Evolutionary conservation across 2,329 filamentous ascomycete genomes (phyloP).

Genomic region (Periconia digitata): DNA sequence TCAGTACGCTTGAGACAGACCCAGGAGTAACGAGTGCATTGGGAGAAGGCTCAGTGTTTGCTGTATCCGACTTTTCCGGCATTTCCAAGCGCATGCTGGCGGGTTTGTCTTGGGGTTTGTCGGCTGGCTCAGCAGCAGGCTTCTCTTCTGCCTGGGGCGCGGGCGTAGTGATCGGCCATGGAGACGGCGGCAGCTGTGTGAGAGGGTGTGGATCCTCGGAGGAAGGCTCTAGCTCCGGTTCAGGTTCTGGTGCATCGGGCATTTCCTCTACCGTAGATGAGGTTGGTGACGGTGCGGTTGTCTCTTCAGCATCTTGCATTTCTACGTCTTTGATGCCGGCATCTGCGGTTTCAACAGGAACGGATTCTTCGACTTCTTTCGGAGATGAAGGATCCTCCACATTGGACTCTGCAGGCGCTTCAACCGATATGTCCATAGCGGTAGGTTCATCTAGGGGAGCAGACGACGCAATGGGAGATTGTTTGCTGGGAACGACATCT

Average conservation of each 20-base stretch:
- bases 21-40: conserved; percentile 26
- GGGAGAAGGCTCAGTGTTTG: conserved; percentile 16
- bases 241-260: conserved; percentile 25
- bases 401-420: conserved; percentile 17
- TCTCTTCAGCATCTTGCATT: conserved; percentile 47
- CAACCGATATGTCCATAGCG: conserved; percentile 29
- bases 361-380: conserved; percentile 18
- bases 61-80: conserved; percentile 29
- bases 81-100: conserved; percentile 31
- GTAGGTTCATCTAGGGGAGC: conserved; percentile 26
- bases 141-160: conserved; percentile 13
- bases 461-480: conserved; percentile 30
- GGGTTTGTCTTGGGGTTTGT: conserved; percentile 15
- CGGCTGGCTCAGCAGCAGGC: conserved; percentile 12
- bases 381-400: conserved; percentile 21
- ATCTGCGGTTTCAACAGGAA: conserved; percentile 30
- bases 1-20: conserved; percentile 19
- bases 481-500: conserved; percentile 35
- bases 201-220: conserved; percentile 29
- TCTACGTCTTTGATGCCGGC: conserved; percentile 45
- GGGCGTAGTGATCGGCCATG: conserved; percentile 25
- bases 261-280: conserved; percentile 32
- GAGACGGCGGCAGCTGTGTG: conserved; percentile 38
- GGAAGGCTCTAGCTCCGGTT: conserved; percentile 9
- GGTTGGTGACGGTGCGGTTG: conserved; percentile 12